Conservation (phyloP, 345 rosid genomes). For the Cardamine chenopodiifolia region DNA sequence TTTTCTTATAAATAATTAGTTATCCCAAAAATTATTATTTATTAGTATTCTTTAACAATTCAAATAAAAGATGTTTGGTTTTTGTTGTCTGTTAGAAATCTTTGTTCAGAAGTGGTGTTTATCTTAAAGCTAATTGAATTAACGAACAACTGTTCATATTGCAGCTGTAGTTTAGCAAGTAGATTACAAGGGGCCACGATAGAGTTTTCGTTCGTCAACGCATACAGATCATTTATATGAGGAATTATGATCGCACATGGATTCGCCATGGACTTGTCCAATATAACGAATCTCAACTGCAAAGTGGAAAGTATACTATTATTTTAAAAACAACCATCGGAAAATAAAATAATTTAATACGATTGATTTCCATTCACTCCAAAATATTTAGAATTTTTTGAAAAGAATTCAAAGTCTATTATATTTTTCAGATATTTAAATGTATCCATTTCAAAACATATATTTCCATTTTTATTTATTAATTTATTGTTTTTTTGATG, state of each 20-base stretch:
- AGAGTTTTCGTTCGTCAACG: slow-evolving; percentile 33
- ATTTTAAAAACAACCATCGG: neutral
- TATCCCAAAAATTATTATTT: neutral
- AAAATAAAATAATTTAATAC: too few species aligned
- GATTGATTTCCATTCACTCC: neutral
- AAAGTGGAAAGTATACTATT: neutral
- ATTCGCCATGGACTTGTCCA: neutral
- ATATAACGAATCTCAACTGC: neutral
- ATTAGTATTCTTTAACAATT: neutral
- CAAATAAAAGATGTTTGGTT: neutral
- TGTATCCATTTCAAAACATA: too few species aligned
- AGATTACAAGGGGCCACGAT: slow-evolving; percentile 23
- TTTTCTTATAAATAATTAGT: neutral
- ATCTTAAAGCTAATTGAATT: neutral
- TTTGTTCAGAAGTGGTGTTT: neutral
- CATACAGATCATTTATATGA: neutral
- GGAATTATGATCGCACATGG: slow-evolving; percentile 29
- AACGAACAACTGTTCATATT: neutral
- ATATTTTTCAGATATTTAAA: too few species aligned
- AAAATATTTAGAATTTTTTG: neutral
- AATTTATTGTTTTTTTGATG: too few species aligned
- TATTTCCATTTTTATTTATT: too few species aligned
- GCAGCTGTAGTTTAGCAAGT: neutral
- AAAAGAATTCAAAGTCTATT: neutral
- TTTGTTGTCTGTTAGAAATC: neutral